Conservation (phyloP, 2,329 filamentous ascomycete species). For the Cladorrhinum sp. region DNA sequence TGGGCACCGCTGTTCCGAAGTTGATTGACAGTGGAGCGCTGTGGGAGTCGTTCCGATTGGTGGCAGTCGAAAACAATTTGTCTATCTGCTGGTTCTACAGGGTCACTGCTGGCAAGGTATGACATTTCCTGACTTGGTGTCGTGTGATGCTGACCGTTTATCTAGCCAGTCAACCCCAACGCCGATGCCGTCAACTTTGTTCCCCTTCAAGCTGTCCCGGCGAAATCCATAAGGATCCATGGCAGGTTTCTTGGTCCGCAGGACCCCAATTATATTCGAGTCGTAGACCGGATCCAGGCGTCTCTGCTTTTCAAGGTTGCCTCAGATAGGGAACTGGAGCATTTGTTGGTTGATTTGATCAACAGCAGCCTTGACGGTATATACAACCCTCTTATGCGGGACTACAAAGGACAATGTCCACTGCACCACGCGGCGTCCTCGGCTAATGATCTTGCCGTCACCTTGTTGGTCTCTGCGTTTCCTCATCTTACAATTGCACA, state of each 20-base stretch:
- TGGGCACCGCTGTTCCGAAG: background rate
- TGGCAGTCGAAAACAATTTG: background rate
- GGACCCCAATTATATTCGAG: slow-evolving; percentile 5
- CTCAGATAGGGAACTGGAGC: background rate
- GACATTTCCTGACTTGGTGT: background rate
- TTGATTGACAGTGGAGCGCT: background rate
- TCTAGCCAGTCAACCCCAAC: background rate
- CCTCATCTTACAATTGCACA: background rate
- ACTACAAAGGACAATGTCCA: background rate
- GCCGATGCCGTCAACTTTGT: background rate
- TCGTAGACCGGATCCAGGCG: slow-evolving; percentile 2
- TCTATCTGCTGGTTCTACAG: background rate
- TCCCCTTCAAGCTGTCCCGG: background rate
- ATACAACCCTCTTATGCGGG: slow-evolving; percentile 1
- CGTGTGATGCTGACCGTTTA: background rate
- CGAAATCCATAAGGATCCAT: background rate
- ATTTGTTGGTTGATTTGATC: background rate
- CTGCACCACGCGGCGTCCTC: slow-evolving; percentile 1
- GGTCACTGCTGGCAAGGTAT: background rate
- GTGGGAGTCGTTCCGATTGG: background rate
- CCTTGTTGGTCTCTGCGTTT: background rate
- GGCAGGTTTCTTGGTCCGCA: slow-evolving; percentile 3
- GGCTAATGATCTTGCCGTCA: background rate
- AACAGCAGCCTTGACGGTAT: background rate
- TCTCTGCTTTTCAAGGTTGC: slow-evolving; percentile 3